A percentile compares a stretch with the other conserved stretches of the same genome.
Conservation (phyloP, 495 filamentous ascomycete genomes). For the Penicillium parvum region DNA sequence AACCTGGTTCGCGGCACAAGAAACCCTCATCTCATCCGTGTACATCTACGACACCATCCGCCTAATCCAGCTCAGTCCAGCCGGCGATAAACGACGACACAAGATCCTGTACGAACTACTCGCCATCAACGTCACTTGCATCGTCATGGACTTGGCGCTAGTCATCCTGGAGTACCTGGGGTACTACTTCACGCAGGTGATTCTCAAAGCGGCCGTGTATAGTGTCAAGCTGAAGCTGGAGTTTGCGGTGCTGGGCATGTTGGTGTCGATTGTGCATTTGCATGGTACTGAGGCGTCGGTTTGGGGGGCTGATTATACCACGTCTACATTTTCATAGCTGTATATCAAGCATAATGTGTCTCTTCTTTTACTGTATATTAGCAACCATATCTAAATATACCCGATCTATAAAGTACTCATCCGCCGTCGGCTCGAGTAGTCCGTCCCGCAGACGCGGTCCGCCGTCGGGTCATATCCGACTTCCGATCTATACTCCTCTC, state of each 20-base stretch:
- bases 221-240: slow-evolving; percentile 54
- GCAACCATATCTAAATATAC: too few relatives aligned
- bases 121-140: slow-evolving; percentile 39
- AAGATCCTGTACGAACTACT: slow-evolving; percentile 40
- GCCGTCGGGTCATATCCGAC: too few relatives aligned
- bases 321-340: slow-evolving; percentile 2
- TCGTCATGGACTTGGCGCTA: slow-evolving; percentile 41
- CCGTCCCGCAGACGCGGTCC: too few relatives aligned
- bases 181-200: slow-evolving; percentile 44
- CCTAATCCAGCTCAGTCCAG: slow-evolving; percentile 26
- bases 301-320: slow-evolving; percentile 6
- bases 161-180: slow-evolving; percentile 43
- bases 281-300: neutral
- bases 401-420: too few relatives aligned
- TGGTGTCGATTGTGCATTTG: slow-evolving; percentile 29
- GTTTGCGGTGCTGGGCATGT: slow-evolving; percentile 44
- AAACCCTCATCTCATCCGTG: slow-evolving; percentile 44
- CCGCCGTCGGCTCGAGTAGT: too few relatives aligned
- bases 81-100: slow-evolving; percentile 27
- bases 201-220: slow-evolving; percentile 47
- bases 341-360: too few relatives aligned
- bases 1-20: slow-evolving; percentile 47
- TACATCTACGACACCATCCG: slow-evolving; percentile 45
- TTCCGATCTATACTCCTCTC: too few relatives aligned
- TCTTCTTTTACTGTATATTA: too few relatives aligned